Conservation (phyloP, 2,329 filamentous ascomycete species). For the Hypoxylon sp. region DNA sequence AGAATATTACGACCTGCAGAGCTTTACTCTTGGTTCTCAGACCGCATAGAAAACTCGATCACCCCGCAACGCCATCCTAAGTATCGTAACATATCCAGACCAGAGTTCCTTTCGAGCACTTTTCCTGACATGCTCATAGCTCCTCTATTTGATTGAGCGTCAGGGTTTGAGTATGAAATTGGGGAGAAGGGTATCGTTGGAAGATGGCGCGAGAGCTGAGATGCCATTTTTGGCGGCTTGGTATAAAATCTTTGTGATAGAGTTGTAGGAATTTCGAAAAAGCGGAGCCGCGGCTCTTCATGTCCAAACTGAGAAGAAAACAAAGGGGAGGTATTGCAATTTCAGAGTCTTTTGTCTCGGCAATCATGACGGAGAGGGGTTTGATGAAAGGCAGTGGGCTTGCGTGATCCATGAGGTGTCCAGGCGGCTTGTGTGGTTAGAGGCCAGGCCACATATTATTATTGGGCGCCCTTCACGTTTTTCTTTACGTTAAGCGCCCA, state of each 20-base stretch:
- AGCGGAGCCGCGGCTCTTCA: neutral
- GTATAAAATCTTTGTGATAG: conserved; percentile 4
- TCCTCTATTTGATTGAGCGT: conserved; percentile 26
- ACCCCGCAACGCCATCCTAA: conserved; percentile 39
- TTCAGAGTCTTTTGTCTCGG: conserved; percentile 12
- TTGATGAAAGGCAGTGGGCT: neutral
- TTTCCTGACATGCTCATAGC: conserved; percentile 31
- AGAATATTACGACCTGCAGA: conserved; percentile 22
- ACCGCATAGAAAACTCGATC: conserved; percentile 23
- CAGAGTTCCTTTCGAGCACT: conserved; percentile 26
- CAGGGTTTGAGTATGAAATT: conserved; percentile 23
- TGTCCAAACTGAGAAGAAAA: conserved; percentile 8
- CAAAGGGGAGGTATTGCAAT: conserved; percentile 16
- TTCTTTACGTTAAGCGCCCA: conserved; percentile 80
- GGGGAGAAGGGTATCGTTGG: conserved; percentile 23
- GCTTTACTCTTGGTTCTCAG: conserved; percentile 6
- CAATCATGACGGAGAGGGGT: neutral
- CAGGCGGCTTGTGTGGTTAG: neutral
- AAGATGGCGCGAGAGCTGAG: conserved; percentile 2
- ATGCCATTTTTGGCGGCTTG: conserved; percentile 1
- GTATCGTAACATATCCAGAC: conserved; percentile 43
- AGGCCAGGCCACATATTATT: conserved; percentile 40
- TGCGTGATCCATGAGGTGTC: neutral
- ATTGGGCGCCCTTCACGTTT: conserved; percentile 70
- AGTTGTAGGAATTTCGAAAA: neutral